phyloP scores from a whole-genome alignment of 148 eudicot genomes.

The Nyssa sinensis region DNA sequence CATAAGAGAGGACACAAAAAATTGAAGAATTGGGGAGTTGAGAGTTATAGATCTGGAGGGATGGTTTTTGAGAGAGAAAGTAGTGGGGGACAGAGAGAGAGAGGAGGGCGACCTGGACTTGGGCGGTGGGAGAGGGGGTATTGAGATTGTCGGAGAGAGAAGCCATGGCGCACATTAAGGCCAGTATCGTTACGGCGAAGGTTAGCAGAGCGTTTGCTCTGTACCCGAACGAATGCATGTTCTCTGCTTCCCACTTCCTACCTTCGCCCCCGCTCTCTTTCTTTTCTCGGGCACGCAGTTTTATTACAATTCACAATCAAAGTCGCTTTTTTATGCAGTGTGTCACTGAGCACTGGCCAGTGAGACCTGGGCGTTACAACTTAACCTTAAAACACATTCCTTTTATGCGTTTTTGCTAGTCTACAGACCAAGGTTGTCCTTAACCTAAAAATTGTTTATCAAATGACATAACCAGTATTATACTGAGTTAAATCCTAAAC shows the following conservation, averaged over 20 bases:
- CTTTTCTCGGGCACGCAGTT: too few relatives aligned
- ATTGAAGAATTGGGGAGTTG: not conserved
- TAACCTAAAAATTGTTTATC: too few relatives aligned
- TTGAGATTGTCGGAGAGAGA: slow-evolving; percentile 84
- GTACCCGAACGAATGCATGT: slow-evolving; percentile 83
- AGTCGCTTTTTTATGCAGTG: not conserved
- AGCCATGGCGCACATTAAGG: slow-evolving; percentile 76
- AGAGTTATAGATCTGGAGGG: not conserved
- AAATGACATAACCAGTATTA: too few relatives aligned
- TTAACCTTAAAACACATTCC: too few relatives aligned
- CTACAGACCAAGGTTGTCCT: too few relatives aligned
- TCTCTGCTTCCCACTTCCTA: not conserved
- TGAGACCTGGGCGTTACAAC: not conserved
- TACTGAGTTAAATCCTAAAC: too few relatives aligned
- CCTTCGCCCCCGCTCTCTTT: not conserved
- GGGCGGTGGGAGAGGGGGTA: slow-evolving; percentile 58
- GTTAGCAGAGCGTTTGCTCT: slow-evolving; percentile 87
- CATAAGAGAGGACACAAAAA: not conserved
- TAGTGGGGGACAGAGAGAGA: slow-evolving; percentile 8
- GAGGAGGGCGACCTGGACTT: slow-evolving; percentile 50
- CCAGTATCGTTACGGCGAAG: slow-evolving; percentile 66
- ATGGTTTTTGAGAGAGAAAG: slow-evolving; percentile 2
- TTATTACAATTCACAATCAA: not conserved
- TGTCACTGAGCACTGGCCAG: not conserved
- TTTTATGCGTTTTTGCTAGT: too few relatives aligned